Evolutionary conservation across 495 filamentous ascomycete species (phyloP), one percentile per base, ranked within the genome.

Genomic region (Polyplosphaeria fusca): DNA sequence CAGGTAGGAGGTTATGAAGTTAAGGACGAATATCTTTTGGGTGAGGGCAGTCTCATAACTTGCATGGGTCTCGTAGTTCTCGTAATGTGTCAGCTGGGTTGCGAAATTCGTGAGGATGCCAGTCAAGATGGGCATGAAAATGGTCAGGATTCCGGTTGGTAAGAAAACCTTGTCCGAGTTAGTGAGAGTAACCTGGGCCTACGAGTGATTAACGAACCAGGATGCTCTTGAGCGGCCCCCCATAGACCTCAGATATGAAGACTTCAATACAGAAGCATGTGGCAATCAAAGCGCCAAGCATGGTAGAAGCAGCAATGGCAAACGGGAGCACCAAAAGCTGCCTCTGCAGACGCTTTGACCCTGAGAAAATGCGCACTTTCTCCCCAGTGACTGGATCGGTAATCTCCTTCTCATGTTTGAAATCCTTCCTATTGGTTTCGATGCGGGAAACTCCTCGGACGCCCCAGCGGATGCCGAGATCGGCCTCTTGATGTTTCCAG

Each of bases 1-100:
- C 2, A 96, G 81, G 67, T 97, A 98, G 0, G 93, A 96, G 12
- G 90, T 96, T 67, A 98, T 93, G 66, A 97, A 95, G 74, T 98
- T 97, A 60, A 98, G 79, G 20, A 98, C 82, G 61, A 98, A 96
- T 39, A 95, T 82, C 71, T 98, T 98, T 64, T 83, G 82, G 2
- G 89, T 91, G 66, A 97, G 76, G 1, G 90, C 86, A 2, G 81
- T 79, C 58, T 94, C 84, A 59, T 97, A 89, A 0, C 81, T 77
- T 49, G 87, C 84, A 16, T 81, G 76, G 0, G 90, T 96, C 67
- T 94, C 87, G 71, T 96, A 92, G 69, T 98, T 98, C 65, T 98
- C 93, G 59, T 82, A 82, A 45, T 94, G 82, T 25, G 87, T 97
- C 4, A 98, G 79, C 61, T 74, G 78, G 19, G 86, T 86, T 4